Conservation (phyloP, 1,139 yeast species). For the Ogataea hybrid region DNA sequence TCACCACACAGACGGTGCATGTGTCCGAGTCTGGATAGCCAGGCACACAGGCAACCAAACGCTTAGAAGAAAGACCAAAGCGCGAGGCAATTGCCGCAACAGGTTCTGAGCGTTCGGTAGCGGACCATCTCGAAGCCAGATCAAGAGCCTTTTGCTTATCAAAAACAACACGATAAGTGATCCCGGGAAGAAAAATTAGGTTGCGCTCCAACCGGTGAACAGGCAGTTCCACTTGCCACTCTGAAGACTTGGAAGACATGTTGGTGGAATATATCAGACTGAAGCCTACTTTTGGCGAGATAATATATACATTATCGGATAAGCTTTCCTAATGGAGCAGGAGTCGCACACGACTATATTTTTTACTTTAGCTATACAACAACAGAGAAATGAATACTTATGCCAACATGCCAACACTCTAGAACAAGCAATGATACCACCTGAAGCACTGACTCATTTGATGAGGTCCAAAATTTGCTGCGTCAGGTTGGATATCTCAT, state of each 20-base stretch:
- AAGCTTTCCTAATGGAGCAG: constrained; percentile 11
- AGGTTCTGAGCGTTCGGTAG: constrained; percentile 5
- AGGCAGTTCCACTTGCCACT: constrained; percentile 19
- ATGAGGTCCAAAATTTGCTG: constrained; percentile 60
- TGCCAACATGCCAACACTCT: constrained; percentile 11
- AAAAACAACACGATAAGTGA: constrained; percentile 55
- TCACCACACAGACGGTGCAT: constrained; percentile 49
- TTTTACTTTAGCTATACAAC: constrained; percentile 4
- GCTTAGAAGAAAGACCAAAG: no score
- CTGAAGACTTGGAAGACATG: constrained; percentile 11
- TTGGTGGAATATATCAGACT: not conserved
- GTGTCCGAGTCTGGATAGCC: constrained; percentile 31
- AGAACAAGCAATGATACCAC: not conserved
- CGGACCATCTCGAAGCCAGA: constrained; percentile 32
- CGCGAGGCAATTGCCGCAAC: constrained; percentile 1
- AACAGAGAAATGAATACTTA: constrained; percentile 9
- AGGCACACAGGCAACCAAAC: constrained; percentile 41
- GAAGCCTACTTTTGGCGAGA: not conserved
- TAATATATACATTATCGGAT: constrained; percentile 9
- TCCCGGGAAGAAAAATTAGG: constrained; percentile 57
- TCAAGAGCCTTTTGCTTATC: constrained; percentile 48
- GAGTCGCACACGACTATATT: constrained; percentile 9
- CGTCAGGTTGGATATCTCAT: constrained; percentile 71
- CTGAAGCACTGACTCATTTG: constrained; percentile 18
- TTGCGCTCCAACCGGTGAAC: constrained; percentile 18